These are phyloP conservation scores for Xylaria palmicola DNA, from an alignment of 495 filamentous ascomycete species.

Conservation along the genomic window DNA sequence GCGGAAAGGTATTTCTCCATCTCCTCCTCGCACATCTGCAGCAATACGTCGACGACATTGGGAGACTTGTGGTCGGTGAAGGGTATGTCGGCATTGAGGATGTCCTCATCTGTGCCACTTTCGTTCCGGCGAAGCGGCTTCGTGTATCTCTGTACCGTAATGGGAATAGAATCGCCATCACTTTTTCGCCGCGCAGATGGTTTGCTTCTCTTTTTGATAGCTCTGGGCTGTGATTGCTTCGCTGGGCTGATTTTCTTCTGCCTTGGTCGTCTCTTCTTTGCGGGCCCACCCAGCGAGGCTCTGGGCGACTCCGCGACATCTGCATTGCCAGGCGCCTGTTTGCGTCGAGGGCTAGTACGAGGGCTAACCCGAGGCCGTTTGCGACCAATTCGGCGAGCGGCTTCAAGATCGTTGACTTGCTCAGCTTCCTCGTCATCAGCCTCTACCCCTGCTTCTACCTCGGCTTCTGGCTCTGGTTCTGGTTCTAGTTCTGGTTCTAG, in stretches of 20 bases:
- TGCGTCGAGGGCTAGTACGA: slow-evolving; percentile 25
- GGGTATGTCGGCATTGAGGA: slow-evolving; percentile 46
- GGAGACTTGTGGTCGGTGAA: slow-evolving; percentile 60
- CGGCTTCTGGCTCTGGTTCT: slow-evolving; percentile 13
- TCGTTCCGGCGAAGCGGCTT: slow-evolving; percentile 29
- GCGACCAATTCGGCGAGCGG: slow-evolving; percentile 33
- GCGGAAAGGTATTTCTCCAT: slow-evolving; percentile 52
- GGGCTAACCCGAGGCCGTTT: slow-evolving; percentile 38
- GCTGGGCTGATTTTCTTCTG: slow-evolving; percentile 32
- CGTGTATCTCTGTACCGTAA: slow-evolving; percentile 49
- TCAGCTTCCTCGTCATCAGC: slow-evolving; percentile 22
- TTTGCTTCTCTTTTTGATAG: slow-evolving; percentile 20
- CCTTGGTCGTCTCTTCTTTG: slow-evolving; percentile 36
- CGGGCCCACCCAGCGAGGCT: slow-evolving; percentile 23
- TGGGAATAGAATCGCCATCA: slow-evolving; percentile 37
- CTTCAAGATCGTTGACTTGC: slow-evolving; percentile 35
- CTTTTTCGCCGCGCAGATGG: slow-evolving; percentile 19
- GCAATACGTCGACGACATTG: slow-evolving; percentile 67
- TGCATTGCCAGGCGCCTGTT: not conserved
- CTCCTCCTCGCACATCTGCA: slow-evolving; percentile 68
- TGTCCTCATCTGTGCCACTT: slow-evolving; percentile 40
- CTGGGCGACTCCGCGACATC: slow-evolving; percentile 11
- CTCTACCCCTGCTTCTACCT: slow-evolving; percentile 22
- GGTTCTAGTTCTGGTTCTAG: not conserved
- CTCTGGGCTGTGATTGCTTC: slow-evolving; percentile 37